Base-by-base conservation (phyloP, 441 rosid genomes). In the Gossypium aridum region DNA sequence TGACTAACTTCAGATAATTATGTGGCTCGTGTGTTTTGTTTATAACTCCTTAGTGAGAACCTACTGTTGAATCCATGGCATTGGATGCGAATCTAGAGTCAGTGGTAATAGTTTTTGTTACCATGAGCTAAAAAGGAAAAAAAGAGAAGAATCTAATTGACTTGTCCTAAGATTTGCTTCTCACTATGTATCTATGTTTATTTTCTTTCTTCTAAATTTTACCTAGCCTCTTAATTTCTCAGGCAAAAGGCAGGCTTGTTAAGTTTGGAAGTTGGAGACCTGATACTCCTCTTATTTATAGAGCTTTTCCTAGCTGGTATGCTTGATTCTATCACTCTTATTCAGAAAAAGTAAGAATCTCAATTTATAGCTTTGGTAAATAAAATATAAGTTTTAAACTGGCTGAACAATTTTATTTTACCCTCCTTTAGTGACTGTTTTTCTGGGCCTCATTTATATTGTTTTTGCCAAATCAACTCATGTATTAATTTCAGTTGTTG, bases 231-330 rank as follows among this genome's bases (percentile, higher is more conserved):
- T 77, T 45, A 76, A 72, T 83, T 84, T 47, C 65, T 81, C 91
- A 97, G 99, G 94, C 90, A 69, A 94, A 89, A 75, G 97, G 97
- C 70, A 92, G 91, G 88, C 97, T 97, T 78, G 93, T 97, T 60
- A 97, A 97, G 82, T 64, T 88, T 17, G 99, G 99, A 84, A 94
- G 99, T 83, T 97, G 91, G 92, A 90, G 99, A 86, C 94, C 99
- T 74, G 97, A 93, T 67, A 91, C 98, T 16, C 99, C 99, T 75
- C 99, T 97, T 76, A 92, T 97, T 53, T 92, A 93, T 75, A 85
- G 98, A 87, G 99, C 99, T 68, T 97, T 97, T 81, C 98, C 99
- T 7, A 94, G 98, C 81, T 97, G 99, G 99, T 97, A 85, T 74
- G 85, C 43, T 73, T 73, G 37, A 20, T 70, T 31, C 20, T 25